These are phyloP conservation scores for Taiwanofungus camphoratus DNA, from an alignment of 1,284 basidiomycete genomes.

Conservation along the genomic window DNA sequence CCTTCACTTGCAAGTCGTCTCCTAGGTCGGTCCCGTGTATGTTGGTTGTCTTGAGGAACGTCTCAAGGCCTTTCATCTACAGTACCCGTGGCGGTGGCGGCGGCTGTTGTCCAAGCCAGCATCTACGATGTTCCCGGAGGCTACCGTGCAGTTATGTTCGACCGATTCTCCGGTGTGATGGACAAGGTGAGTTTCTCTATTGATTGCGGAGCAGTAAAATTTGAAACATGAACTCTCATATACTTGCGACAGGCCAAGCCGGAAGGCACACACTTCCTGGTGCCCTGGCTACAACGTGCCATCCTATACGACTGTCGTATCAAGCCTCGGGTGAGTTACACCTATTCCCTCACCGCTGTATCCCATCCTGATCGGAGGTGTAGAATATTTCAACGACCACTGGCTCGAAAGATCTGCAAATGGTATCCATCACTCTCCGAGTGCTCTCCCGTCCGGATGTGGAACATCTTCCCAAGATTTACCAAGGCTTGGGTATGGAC, in stretches of 20 bases:
- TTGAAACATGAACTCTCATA: constrained; percentile 1
- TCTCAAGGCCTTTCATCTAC: neutral
- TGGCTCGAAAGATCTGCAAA: constrained; percentile 95
- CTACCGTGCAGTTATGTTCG: constrained; percentile 96
- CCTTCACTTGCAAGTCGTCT: constrained; percentile 35
- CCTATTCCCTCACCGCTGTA: too few species aligned
- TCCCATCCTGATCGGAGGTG: neutral
- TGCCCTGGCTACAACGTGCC: constrained; percentile 93
- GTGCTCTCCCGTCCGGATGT: constrained; percentile 94
- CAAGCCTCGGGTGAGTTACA: constrained; percentile 77
- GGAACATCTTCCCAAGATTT: constrained; percentile 86
- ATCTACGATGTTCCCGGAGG: constrained; percentile 94
- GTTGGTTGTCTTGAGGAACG: neutral
- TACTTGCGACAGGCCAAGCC: constrained; percentile 70
- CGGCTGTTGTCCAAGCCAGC: constrained; percentile 66
- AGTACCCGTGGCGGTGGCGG: constrained; percentile 77
- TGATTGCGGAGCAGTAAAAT: neutral
- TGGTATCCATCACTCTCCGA: constrained; percentile 94
- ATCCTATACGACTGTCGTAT: constrained; percentile 98
- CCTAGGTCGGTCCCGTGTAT: constrained; percentile 16
- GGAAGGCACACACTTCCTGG: constrained; percentile 97
- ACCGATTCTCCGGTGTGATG: constrained; percentile 93
- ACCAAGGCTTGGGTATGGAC: constrained; percentile 91
- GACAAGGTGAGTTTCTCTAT: constrained; percentile 46
- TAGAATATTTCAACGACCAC: constrained; percentile 97